Evolutionary conservation across 495 filamentous ascomycete species (phyloP).

Genomic region (Staphylotrichum longicolle): DNA sequence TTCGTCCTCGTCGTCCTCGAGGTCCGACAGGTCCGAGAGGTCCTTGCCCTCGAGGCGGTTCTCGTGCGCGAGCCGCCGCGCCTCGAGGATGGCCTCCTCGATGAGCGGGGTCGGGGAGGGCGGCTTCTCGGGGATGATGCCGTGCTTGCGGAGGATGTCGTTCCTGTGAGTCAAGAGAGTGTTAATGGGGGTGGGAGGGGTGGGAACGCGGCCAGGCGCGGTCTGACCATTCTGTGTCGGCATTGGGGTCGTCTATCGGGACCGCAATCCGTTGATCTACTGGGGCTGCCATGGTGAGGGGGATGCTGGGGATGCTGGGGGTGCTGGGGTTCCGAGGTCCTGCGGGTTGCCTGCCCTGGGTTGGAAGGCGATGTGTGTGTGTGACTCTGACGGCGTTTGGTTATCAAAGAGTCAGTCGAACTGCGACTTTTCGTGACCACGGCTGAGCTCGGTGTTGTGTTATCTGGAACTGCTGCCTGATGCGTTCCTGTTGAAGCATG

Average conservation of each 20-base stretch:
- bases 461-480: constrained; percentile 11
- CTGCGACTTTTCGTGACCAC: too few relatives aligned
- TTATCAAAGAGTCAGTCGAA: too few relatives aligned
- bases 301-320: background rate
- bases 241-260: constrained; percentile 90
- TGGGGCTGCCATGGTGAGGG: constrained; percentile 63
- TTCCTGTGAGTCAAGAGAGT: constrained; percentile 62
- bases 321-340: too few relatives aligned
- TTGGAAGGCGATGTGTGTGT: background rate
- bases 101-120: constrained; percentile 91
- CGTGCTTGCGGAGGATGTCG: constrained; percentile 95
- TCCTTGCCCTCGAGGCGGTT: constrained; percentile 91
- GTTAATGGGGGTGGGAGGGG: constrained; percentile 10
- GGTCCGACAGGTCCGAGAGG: constrained; percentile 84
- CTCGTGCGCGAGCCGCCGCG: constrained; percentile 74
- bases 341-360: too few relatives aligned
- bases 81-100: constrained; percentile 89
- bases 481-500: background rate
- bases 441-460: background rate
- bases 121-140: constrained; percentile 92
- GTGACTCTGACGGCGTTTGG: background rate
- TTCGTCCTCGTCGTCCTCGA: constrained; percentile 92
- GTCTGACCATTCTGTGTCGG: constrained; percentile 92
- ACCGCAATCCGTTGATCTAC: constrained; percentile 65
- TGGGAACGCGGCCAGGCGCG: background rate